phyloP scores from a whole-genome alignment of 495 filamentous ascomycete genomes.

The Penicillium steckii region DNA sequence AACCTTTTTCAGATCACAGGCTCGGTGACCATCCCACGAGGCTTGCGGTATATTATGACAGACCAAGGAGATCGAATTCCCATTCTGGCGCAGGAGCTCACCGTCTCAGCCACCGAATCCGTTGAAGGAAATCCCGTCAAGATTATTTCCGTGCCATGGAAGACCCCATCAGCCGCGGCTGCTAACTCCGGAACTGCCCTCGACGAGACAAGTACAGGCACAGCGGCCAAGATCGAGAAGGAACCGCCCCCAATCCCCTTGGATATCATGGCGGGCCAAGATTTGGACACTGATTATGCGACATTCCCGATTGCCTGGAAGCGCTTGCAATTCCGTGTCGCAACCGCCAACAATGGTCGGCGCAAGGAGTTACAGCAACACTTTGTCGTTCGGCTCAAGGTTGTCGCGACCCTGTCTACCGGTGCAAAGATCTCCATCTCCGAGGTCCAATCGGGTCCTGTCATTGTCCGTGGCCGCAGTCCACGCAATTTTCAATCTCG shows the following conservation, averaged over 20 bases:
- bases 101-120: conserved; percentile 83
- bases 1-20: conserved; percentile 91
- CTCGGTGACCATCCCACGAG: conserved; percentile 71
- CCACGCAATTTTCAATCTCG: conserved; percentile 77
- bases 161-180: conserved; percentile 61
- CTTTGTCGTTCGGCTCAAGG: conserved; percentile 73
- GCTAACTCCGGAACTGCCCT: conserved; percentile 57
- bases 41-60: conserved; percentile 69
- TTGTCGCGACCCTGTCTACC: conserved; percentile 68
- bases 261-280: conserved; percentile 72
- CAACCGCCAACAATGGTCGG: conserved; percentile 80
- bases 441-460: conserved; percentile 70
- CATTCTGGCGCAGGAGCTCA: conserved; percentile 71
- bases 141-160: conserved; percentile 93
- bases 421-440: conserved; percentile 66
- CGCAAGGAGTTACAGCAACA: conserved; percentile 80
- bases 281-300: conserved; percentile 72
- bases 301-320: conserved; percentile 90
- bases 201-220: conserved; percentile 44
- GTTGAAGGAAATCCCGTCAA: conserved; percentile 86
- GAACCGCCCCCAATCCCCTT: conserved; percentile 68
- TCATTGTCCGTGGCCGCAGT: conserved; percentile 76
- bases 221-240: conserved; percentile 60
- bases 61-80: conserved; percentile 76
- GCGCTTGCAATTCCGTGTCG: conserved; percentile 86